A percentile compares a stretch with the other conserved stretches of the same genome.
These are phyloP conservation scores for Candida maris DNA, from an alignment of 805 yeast genomes.

Conservation along the genomic window DNA sequence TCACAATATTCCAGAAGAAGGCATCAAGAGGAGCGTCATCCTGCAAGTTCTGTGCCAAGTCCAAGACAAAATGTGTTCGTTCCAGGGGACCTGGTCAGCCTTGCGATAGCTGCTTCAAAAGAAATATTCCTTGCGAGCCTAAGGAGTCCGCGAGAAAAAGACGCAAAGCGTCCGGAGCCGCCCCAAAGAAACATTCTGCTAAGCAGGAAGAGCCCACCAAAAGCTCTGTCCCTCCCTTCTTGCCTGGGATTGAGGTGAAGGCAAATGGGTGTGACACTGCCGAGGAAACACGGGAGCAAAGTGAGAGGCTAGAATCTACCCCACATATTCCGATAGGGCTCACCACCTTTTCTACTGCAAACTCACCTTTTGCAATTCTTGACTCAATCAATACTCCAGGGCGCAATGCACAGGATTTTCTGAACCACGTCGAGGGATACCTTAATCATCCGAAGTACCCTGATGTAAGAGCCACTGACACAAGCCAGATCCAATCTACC, in stretches of 20 bases:
- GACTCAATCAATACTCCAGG: conserved; percentile 1
- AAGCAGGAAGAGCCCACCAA: not conserved
- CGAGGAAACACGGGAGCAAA: not conserved
- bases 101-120: conserved; percentile 5
- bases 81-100: conserved; percentile 1
- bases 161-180: not conserved
- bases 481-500: not conserved
- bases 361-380: conserved; percentile 6
- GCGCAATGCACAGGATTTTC: not conserved
- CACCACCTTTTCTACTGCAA: conserved; percentile 2
- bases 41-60: conserved; percentile 7
- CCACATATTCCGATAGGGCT: conserved; percentile 5
- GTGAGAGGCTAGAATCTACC: conserved; percentile 1
- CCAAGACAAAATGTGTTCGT: conserved; percentile 6
- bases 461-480: conserved; percentile 1
- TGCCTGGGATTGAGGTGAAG: not conserved
- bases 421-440: conserved; percentile 2
- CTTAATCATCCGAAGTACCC: conserved; percentile 3
- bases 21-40: conserved; percentile 5
- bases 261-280: not conserved
- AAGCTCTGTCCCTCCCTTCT: not conserved
- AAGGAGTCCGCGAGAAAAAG: conserved; percentile 3
- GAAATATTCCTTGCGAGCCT: conserved; percentile 5
- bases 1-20: not conserved
- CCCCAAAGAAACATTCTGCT: not conserved